Base-by-base conservation (phyloP, 73 alveolate species). In the Blepharisma stoltei region DNA sequence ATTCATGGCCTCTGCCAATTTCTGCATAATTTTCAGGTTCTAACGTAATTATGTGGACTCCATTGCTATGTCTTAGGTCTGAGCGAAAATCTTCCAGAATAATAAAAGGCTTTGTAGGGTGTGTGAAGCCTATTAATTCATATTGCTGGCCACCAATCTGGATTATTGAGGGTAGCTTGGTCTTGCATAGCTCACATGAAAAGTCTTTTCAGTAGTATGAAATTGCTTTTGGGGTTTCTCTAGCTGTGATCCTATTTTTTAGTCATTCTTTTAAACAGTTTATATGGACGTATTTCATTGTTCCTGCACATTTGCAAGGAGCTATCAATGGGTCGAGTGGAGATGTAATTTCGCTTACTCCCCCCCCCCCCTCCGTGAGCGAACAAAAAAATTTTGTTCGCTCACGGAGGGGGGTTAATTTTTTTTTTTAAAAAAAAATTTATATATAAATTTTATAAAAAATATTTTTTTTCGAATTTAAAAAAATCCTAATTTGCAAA, bases 271-370 rank as follows among this genome's bases (percentile, higher is more conserved):
- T 81, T 69, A 91, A 76, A 70, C 97, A 91, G 41, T 85, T 77
- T 50, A 91, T 65, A 73, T 91, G 97, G 6, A 91, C 84, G 77
- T 50, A 55, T 54, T 83, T 84, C 90, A 91, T 88, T 38, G 97
- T 88, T 14, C 97, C 97, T 3, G 92, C 79, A 78, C 97, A 91
- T 44, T 75, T 68, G 78, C 97, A 91, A 32, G 97, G 97, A 44
- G 92, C 89, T 55, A 91, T 84, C 47, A 91, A 81, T 49, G 95
- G 97, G 82, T 88, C 81, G 67, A 3, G 5, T 32, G 41, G 3
- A 32, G 41, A 32, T 32, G 41, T 32, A 32, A 32, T 32, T 32
- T 32, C 41, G 41, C 23, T 1, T 1, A 49, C 55, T 49, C 7
- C 11, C 55, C 7, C 11, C 11, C 7, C 11, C 55, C 7, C 11